Evolutionary conservation across 2,329 filamentous ascomycete species (phyloP).

Genomic region (Parastagonospora avenae): DNA sequence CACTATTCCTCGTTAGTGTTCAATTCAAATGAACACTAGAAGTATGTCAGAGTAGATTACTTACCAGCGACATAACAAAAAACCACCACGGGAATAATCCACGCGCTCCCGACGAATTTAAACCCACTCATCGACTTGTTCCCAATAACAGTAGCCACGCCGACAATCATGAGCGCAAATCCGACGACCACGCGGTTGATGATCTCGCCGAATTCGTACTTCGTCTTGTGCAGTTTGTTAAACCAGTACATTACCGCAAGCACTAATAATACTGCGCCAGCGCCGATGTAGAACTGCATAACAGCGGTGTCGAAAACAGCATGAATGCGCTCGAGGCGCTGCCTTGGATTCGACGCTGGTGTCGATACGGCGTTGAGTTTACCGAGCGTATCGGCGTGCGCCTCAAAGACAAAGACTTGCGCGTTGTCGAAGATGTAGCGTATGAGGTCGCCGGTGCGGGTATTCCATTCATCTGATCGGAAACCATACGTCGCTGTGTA

Average conservation of each 20-base stretch:
- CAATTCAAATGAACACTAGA: too few species aligned
- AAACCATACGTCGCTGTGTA: constrained; percentile 24
- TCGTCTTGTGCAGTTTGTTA: constrained; percentile 43
- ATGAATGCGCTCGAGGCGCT: constrained; percentile 19
- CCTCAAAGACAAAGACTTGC: constrained; percentile 31
- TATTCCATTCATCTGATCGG: constrained; percentile 23
- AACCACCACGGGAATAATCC: constrained; percentile 29
- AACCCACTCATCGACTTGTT: constrained; percentile 26
- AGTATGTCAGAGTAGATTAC: not conserved
- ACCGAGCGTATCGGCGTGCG: constrained; percentile 28
- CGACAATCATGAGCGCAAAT: constrained; percentile 25
- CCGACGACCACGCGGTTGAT: constrained; percentile 30
- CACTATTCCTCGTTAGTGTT: too few species aligned
- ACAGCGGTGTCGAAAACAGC: constrained; percentile 30
- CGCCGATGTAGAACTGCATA: constrained; percentile 33
- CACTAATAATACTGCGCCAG: constrained; percentile 54
- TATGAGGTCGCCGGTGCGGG: constrained; percentile 18
- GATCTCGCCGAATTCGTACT: constrained; percentile 36
- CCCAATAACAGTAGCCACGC: constrained; percentile 20
- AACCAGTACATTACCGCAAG: constrained; percentile 64
- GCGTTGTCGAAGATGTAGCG: constrained; percentile 24
- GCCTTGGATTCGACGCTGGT: constrained; percentile 1
- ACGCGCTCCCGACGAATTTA: constrained; percentile 27
- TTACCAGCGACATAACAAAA: constrained; percentile 21
- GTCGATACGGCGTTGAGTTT: constrained; percentile 29